Evolutionary conservation across 192 early-diverging fungal genomes (phyloP).

Genomic region (Diversispora epigaea): DNA sequence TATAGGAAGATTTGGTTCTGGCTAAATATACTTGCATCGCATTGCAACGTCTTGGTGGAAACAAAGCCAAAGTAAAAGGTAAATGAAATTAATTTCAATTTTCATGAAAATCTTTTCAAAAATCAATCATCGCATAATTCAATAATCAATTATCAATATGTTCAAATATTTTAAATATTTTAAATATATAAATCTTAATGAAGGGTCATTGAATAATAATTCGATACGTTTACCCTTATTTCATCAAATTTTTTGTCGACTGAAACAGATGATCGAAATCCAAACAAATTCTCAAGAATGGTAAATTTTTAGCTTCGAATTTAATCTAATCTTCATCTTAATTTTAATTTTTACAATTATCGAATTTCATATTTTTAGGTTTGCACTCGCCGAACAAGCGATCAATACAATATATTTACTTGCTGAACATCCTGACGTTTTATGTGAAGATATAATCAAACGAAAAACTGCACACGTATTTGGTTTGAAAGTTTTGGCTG

Average conservation of each 20-base stretch:
- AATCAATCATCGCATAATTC: no score
- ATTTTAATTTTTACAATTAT: background rate
- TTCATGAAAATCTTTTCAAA: no score
- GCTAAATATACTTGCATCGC: constrained; percentile 93
- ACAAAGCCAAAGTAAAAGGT: constrained; percentile 66
- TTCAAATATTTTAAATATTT: background rate
- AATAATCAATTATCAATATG: no score
- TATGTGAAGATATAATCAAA: constrained; percentile 79
- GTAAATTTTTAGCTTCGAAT: constrained; percentile 33
- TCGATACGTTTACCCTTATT: constrained; percentile 50
- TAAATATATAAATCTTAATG: no score
- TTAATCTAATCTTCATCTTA: background rate
- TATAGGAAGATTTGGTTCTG: constrained; percentile 72
- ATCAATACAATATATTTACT: constrained; percentile 90
- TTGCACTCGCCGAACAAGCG: constrained; percentile 89
- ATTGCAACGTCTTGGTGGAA: constrained; percentile 75
- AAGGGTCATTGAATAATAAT: constrained; percentile 26
- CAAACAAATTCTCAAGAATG: constrained; percentile 53
- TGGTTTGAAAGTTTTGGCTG: constrained; percentile 32
- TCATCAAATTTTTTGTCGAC: constrained; percentile 56
- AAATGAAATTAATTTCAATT: background rate
- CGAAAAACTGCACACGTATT: constrained; percentile 67
- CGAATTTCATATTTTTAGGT: constrained; percentile 58
- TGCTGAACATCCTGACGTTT: constrained; percentile 84
- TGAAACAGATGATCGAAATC: constrained; percentile 50